Conservation (phyloP, 148 eudicot genomes). For the Rhododendron ovatum region DNA sequence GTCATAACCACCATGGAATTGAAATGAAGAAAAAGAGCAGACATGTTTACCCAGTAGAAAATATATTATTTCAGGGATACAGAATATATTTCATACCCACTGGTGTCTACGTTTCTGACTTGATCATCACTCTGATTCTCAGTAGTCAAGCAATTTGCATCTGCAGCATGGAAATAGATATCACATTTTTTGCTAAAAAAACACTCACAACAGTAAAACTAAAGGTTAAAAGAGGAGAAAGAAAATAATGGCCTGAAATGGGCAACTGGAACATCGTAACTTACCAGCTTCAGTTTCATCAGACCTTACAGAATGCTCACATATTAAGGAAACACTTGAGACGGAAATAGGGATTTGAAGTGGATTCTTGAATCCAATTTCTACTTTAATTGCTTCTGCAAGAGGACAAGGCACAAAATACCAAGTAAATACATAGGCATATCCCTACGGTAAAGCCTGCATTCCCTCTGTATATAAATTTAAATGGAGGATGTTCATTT, state of each 20-base stretch:
- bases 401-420: constrained; percentile 1
- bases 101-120: constrained; percentile 34
- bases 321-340: constrained; percentile 69
- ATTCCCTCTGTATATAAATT: neutral
- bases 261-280: constrained; percentile 10
- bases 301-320: constrained; percentile 55
- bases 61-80: constrained; percentile 1
- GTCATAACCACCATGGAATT: neutral
- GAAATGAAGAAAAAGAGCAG: neutral
- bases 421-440: neutral
- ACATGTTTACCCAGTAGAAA: neutral
- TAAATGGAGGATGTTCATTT: neutral
- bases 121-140: constrained; percentile 44
- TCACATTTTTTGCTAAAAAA: neutral
- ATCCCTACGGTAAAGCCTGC: neutral
- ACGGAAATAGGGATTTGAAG: constrained; percentile 80
- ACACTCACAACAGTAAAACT: neutral
- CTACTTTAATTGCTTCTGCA: constrained; percentile 88
- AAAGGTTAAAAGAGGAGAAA: neutral
- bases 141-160: constrained; percentile 37
- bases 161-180: constrained; percentile 33
- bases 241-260: neutral
- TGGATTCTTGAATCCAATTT: constrained; percentile 83
- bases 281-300: constrained; percentile 60
- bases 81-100: constrained; percentile 38